Evolutionary conservation across 2,329 filamentous ascomycete genomes (phyloP), one percentile per base, ranked within the genome.

Genomic region (Alternaria alternata): DNA sequence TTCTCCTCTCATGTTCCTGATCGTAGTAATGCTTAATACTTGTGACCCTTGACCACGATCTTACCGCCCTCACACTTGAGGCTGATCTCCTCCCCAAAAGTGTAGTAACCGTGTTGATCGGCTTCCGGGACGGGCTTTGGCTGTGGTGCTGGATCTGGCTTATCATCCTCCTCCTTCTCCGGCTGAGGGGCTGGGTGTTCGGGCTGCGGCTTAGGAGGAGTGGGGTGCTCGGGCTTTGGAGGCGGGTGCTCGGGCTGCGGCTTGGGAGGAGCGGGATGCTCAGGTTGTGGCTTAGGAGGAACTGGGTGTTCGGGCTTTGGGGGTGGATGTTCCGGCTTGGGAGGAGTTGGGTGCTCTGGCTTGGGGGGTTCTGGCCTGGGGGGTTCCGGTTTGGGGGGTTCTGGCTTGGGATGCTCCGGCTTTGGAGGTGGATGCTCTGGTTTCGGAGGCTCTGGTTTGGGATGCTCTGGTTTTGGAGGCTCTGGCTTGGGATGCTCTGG

Each of bases 31-130:
- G 34, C 34, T n/a, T 30, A 46, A 28, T 53, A 41, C 51, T 41
- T 53, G 39, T 52, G 42, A 24, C 63, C 63, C 16, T 54, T 63
- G 22, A 63, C 34, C 18, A 65, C 55, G 24, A 65, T 61, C 16
- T 63, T 42, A 18, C 63, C 63, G 43, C 49, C 47, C 48, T 63
- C 63, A n/a, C 63, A 65, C 28, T 65, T 65, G 9, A 65, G 57
- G 20, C 46, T 65, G 9, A 65, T 54, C 36, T 65, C 60, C 6
- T 65, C 63, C 22, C 47, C 63, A 14, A 65, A 65, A 24, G 48
- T 56, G 48, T 63, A 63, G 36, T 57, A 57, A 7, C 41, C 54
- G 26, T 51, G 34, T 34, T 51, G 30, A 22, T 56, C 46, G 12
- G 57, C 53, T n/a, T 61, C 36, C 26, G 42, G 52, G 14, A 22